These are phyloP conservation scores for Calamus simplicifolius DNA, from an alignment of 176 grass and related monocot genomes.

Conservation along the genomic window DNA sequence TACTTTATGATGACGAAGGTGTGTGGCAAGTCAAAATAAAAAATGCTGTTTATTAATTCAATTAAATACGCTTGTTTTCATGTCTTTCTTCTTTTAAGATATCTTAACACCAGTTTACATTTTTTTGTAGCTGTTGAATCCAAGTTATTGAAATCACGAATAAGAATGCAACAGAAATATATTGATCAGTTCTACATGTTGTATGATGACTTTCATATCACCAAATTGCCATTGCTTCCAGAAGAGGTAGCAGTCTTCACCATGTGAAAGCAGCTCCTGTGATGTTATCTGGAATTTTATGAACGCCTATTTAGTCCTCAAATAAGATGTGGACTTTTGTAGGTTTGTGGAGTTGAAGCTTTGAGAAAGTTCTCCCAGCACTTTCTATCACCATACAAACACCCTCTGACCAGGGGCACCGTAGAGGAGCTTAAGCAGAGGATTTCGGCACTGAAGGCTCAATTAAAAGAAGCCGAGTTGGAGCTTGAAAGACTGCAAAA, in stretches of 20 bases:
- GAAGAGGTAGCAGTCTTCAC: slow-evolving; percentile 43
- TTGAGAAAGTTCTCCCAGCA: slow-evolving; percentile 64
- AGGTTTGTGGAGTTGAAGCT: slow-evolving; percentile 93
- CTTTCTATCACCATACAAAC: slow-evolving; percentile 61
- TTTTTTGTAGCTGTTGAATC: slow-evolving; percentile 72
- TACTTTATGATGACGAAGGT: slow-evolving; percentile 94
- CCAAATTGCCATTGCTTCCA: slow-evolving; percentile 91
- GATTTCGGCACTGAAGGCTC: slow-evolving; percentile 50
- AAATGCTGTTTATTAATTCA: no score
- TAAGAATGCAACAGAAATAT: slow-evolving; percentile 98
- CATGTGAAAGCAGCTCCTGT: no score
- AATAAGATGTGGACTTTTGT: not conserved
- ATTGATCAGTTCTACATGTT: slow-evolving; percentile 92
- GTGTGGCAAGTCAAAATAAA: not conserved
- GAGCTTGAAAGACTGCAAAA: slow-evolving; percentile 79
- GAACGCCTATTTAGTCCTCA: no score
- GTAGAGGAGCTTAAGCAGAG: slow-evolving; percentile 67
- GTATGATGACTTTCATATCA: slow-evolving; percentile 97
- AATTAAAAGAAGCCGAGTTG: slow-evolving; percentile 47
- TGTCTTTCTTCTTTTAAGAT: no score
- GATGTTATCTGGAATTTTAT: no score
- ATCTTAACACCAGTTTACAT: slow-evolving; percentile 5
- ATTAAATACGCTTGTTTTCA: no score
- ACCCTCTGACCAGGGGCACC: slow-evolving; percentile 48
- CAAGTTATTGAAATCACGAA: slow-evolving; percentile 67